Evolutionary conservation across 1,284 basidiomycete genomes (phyloP).

Genomic region (Naganishia sp.): DNA sequence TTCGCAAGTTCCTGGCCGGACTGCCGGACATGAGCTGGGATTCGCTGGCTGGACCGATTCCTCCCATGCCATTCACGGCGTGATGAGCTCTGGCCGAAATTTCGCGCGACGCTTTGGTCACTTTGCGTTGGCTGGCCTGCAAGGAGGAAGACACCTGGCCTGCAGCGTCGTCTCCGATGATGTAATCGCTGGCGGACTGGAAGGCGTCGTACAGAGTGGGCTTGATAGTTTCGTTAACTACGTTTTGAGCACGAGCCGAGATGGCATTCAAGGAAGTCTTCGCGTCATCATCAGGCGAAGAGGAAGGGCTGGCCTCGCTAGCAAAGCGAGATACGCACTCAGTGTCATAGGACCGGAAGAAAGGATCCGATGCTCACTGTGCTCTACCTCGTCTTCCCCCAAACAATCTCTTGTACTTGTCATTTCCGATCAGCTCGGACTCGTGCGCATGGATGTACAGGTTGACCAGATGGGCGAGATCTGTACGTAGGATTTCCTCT

Average conservation of each 20-base stretch:
- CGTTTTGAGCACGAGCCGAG: constrained; percentile 6
- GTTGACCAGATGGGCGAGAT: constrained; percentile 18
- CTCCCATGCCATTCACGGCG: constrained; percentile 8
- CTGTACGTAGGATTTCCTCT: constrained; percentile 16
- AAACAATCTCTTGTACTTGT: constrained; percentile 20
- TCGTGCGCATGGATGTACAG: constrained; percentile 19
- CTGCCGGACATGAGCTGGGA: constrained; percentile 8
- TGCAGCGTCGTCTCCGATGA: neutral
- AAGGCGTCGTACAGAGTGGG: constrained; percentile 8
- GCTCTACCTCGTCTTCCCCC: constrained; percentile 5
- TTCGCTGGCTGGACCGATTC: neutral
- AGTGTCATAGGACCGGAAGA: too few species aligned
- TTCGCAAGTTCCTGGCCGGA: constrained; percentile 13
- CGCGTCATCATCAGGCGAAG: constrained; percentile 14
- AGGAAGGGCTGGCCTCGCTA: constrained; percentile 18
- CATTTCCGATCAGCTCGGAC: constrained; percentile 10
- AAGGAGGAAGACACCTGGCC: neutral
- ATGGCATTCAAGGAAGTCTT: constrained; percentile 1
- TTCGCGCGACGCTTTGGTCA: neutral
- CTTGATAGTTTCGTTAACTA: constrained; percentile 3
- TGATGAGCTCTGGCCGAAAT: neutral
- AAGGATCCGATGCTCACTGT: neutral
- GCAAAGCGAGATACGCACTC: neutral
- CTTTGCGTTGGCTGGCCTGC: constrained; percentile 16
- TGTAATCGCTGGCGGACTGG: constrained; percentile 9